Evolutionary conservation across 129 eudicot genomes (phyloP), one percentile per base, ranked within the genome.

Genomic region (Artemisia argyi): DNA sequence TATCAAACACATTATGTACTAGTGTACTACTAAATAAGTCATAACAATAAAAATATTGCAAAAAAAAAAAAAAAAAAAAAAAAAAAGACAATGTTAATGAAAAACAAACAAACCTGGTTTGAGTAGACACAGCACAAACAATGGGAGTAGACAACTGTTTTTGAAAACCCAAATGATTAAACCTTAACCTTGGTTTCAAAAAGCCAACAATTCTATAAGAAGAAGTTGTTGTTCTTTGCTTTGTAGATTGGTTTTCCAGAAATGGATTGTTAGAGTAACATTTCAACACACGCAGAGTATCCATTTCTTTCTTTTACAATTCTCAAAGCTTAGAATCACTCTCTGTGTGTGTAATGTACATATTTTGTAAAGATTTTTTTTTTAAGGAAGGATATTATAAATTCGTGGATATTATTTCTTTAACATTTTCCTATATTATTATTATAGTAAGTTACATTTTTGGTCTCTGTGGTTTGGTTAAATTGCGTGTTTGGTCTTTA

Each of bases 231-330:
- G 80, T 79, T 73, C 75, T 73, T 65, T 74, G 66, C 74, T 56
- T 64, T 28, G 61, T 64, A 56, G 79, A 20, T 0, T 60, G 68
- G 83, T 12, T 74, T 54, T 74, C 65, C 71, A 68, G 66, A 61
- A 68, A 50, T 10, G 82, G 71, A 65, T 68, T 59, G 64, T 22
- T 76, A 57, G 85, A 80, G 77, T 67, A 82, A 66, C 72, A 70
- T 51, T 68, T 73, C n/a, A 83, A 55, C 56, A 77, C 77, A 83
- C 83, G 91, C 83, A 86, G 73, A 78, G 87, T 53, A 83, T 85
- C 85, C 90, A 85, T 85, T 74, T 17, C 11, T 85, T 74, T 17
- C 11, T 18, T 18, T 14, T 44, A 18, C 8, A 30, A 15, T 11
- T 32, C 16, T 7, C 20, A 15, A 8, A 59, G 46, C 50, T 59